Conservation (phyloP, 2,329 filamentous ascomycete genomes). For the Scedosporium boydii region DNA sequence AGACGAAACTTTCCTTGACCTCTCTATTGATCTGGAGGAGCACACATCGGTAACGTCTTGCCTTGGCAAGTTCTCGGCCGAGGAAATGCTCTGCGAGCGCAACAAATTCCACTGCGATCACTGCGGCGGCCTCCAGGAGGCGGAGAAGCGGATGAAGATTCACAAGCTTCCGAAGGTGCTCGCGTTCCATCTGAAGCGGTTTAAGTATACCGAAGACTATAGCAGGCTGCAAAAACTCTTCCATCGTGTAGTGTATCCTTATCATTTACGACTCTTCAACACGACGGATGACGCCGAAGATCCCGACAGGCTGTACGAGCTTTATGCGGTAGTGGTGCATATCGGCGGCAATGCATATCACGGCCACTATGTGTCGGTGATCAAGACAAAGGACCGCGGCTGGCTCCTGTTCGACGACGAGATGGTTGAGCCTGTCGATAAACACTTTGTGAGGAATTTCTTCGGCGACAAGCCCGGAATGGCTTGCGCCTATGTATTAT, state of each 20-base stretch:
- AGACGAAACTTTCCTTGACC: conserved; percentile 90
- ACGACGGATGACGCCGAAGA: conserved; percentile 93
- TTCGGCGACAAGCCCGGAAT: conserved; percentile 88
- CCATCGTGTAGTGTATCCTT: conserved; percentile 93
- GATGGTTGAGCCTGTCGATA: conserved; percentile 96
- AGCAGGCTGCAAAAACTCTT: conserved; percentile 92
- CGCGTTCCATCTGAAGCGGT: conserved; percentile 87
- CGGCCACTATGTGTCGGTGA: conserved; percentile 93
- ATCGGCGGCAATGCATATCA: conserved; percentile 96
- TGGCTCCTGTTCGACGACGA: conserved; percentile 98
- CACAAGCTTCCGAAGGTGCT: conserved; percentile 87
- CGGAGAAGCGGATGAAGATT: conserved; percentile 98
- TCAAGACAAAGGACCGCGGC: conserved; percentile 92
- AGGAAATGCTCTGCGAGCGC: conserved; percentile 95
- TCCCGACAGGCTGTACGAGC: conserved; percentile 85
- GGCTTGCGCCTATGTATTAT: conserved; percentile 92
- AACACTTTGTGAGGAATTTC: conserved; percentile 92
- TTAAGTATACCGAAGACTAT: conserved; percentile 96
- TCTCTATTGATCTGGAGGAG: conserved; percentile 91
- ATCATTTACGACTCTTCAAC: conserved; percentile 93
- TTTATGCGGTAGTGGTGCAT: conserved; percentile 95
- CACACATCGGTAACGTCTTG: conserved; percentile 96
- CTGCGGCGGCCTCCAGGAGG: conserved; percentile 91
- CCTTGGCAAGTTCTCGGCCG: conserved; percentile 88
- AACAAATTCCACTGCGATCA: conserved; percentile 99